A percentile compares a stretch with the other conserved stretches of the same genome.
Conservation (phyloP, 2,329 filamentous ascomycete species). For the Paramyrothecium roridum region DNA sequence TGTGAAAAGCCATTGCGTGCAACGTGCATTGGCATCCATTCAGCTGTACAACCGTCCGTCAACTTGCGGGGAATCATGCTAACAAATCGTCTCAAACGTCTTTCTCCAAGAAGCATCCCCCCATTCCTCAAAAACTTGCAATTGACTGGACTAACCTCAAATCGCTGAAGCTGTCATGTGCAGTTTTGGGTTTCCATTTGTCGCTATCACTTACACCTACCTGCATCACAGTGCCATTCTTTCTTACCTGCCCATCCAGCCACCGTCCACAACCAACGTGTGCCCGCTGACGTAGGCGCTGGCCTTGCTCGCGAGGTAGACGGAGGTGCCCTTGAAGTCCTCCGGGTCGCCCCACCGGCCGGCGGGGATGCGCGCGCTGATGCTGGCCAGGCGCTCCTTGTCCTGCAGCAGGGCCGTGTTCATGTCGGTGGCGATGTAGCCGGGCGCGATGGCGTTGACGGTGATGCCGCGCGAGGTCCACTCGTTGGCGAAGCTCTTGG, state of each 20-base stretch:
- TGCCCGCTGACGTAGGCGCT: slow-evolving; percentile 82
- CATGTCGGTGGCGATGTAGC: slow-evolving; percentile 94
- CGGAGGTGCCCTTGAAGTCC: slow-evolving; percentile 81
- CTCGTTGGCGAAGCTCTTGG: slow-evolving; percentile 82
- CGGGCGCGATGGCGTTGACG: slow-evolving; percentile 86
- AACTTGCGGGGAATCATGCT: too few relatives aligned
- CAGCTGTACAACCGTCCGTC: too few relatives aligned
- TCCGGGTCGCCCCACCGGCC: slow-evolving; percentile 80
- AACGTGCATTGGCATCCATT: too few relatives aligned
- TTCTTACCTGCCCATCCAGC: slow-evolving; percentile 81
- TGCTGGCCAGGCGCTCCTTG: slow-evolving; percentile 64
- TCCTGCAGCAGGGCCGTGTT: slow-evolving; percentile 79
- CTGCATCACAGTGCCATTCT: too few relatives aligned
- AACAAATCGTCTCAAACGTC: too few relatives aligned
- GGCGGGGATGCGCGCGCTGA: slow-evolving; percentile 77
- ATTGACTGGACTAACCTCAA: too few relatives aligned
- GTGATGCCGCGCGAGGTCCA: slow-evolving; percentile 77
- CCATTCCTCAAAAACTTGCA: too few relatives aligned
- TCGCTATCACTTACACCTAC: too few relatives aligned
- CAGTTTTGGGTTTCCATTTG: too few relatives aligned
- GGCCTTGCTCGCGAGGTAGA: slow-evolving; percentile 74
- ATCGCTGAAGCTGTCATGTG: too few relatives aligned
- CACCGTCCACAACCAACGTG: slow-evolving; percentile 79
- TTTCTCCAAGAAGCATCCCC: too few relatives aligned
- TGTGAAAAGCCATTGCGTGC: too few relatives aligned